A percentile compares a stretch with the other conserved stretches of the same genome.
Evolutionary conservation across 2,329 filamentous ascomycete species (phyloP).

Genomic region (Zymoseptoria pseudotritici): DNA sequence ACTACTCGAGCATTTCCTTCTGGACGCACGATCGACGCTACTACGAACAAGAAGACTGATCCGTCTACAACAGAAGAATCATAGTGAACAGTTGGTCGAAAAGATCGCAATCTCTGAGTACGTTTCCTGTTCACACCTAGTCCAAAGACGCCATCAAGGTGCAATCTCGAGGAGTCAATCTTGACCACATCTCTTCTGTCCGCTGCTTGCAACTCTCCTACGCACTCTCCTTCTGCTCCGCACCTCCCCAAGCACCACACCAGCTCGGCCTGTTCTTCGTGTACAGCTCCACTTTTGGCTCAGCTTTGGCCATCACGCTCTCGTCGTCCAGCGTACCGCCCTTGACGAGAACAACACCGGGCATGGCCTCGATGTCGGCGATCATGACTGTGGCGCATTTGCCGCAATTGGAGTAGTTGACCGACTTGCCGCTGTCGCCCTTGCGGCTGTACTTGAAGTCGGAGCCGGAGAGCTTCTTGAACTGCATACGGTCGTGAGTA

Average conservation of each 20-base stretch:
- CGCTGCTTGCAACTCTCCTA: neutral
- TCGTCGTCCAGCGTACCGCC: constrained; percentile 28
- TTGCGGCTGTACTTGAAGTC: constrained; percentile 19
- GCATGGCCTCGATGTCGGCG: constrained; percentile 20
- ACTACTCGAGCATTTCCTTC: too few relatives aligned
- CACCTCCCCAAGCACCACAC: constrained; percentile 18
- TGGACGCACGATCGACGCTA: neutral
- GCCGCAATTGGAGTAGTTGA: constrained; percentile 25
- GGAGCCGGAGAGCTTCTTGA: constrained; percentile 24
- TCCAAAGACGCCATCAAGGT: neutral
- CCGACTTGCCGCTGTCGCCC: constrained; percentile 27
- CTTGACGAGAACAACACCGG: constrained; percentile 25
- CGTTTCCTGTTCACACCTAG: neutral
- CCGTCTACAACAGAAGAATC: too few relatives aligned
- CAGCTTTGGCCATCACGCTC: constrained; percentile 14
- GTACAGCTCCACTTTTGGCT: constrained; percentile 26
- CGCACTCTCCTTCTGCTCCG: constrained; percentile 21
- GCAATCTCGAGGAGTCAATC: neutral
- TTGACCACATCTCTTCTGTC: neutral
- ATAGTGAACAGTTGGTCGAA: too few relatives aligned
- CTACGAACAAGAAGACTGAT: too few relatives aligned
- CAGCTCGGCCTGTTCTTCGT: constrained; percentile 25
- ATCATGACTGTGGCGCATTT: constrained; percentile 26
- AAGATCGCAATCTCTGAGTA: neutral
- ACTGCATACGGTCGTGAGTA: constrained; percentile 13